Evolutionary conservation across 2,329 filamentous ascomycete species (phyloP), one percentile per base, ranked within the genome.

Genomic region (Ascocoryne sarcoides): DNA sequence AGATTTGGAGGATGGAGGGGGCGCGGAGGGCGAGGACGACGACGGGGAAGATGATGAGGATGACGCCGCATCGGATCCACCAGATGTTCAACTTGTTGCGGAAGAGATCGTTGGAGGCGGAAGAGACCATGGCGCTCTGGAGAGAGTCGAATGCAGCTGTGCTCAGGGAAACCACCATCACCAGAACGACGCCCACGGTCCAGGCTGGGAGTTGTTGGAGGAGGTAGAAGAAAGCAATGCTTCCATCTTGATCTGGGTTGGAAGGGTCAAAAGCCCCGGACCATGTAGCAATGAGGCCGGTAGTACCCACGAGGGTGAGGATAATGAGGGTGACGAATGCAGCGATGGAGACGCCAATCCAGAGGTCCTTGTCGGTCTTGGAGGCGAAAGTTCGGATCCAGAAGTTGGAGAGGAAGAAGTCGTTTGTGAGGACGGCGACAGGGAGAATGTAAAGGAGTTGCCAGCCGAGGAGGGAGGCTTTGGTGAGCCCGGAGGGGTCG

Each of bases 381-480:
- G 83, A 83, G 14, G 84, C 82, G 55, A 92, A 92, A 4, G 84
- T 84, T 37, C 85, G 80, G 60, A 90, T 75, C 85, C 85, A 92
- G 62, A 86, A 88, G 50, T 77, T 82, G 21, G 83, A 86, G 32
- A 92, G 68, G 67, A 92, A 92, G 68, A 92, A 89, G 66, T 89
- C 80, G 64, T 90, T 92, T 44, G 84, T 89, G 41, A 89, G 58
- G 48, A 92, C 75, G 32, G 85, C 85, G 4, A 92, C 73, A 0
- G 86, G 84, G 1, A 92, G 71, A 50, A 92, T 90, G 65, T 90
- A 92, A 26, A 92, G 67, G 10, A 92, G 73, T 62, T 92, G 85
- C 84, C 86, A 92, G 40, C 86, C 86, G 1, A 92, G 69, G 2
- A 87, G 69, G 42, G 66, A 83, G 4, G 79, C 53, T 32, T 86